Evolutionary conservation across 1,284 basidiomycete genomes (phyloP), one percentile per base, ranked within the genome.

Genomic region (Ceratobasidium theobromae): DNA sequence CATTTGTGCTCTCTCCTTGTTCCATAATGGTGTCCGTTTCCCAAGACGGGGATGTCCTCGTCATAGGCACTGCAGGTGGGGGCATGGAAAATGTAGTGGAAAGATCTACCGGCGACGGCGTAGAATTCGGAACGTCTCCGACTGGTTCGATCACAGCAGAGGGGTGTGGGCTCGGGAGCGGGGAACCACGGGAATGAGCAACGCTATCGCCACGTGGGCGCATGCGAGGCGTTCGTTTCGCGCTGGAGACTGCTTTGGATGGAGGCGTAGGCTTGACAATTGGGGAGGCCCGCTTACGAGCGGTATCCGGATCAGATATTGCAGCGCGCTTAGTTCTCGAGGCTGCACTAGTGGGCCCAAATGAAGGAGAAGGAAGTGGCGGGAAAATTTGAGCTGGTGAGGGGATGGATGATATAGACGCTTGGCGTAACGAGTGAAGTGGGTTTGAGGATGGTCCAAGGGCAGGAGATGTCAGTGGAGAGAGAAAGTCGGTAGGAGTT

Each of bases 71-170:
- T 4, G 84, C 84, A 9, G 87, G 91, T n/a, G 89, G 89, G 1
- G 87, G 87, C 88, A 91, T 89, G 5, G 87, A 84, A 45, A 78
- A 25, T 27, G 43, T 45, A 9, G 60, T 76, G 25, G 72, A 74
- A 18, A 91, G 75, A 75, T 94, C 91, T 0, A 93, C 89, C 0
- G 91, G 91, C 1, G 89, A 91, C 0, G 91, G 89, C 0, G 87
- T 88, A 73, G 88, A 82, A 48, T 68, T 30, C 43, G 65, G 54
- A n/a, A 45, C 40, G 28, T 64, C 58, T 64, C 46, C 58, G 55
- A 54, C 35, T 46, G 57, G 40, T 1, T 62, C 55, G 58, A 52
- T 64, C 33, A 18, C 54, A 27, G 30, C 58, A 35, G 58, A 64
- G n/a, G 66, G 58, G 40, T 35, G 48, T 9, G 55, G 66, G 33